These are phyloP conservation scores for Citrullus amarus DNA, from an alignment of 306 rosid genomes.

Conservation along the genomic window DNA sequence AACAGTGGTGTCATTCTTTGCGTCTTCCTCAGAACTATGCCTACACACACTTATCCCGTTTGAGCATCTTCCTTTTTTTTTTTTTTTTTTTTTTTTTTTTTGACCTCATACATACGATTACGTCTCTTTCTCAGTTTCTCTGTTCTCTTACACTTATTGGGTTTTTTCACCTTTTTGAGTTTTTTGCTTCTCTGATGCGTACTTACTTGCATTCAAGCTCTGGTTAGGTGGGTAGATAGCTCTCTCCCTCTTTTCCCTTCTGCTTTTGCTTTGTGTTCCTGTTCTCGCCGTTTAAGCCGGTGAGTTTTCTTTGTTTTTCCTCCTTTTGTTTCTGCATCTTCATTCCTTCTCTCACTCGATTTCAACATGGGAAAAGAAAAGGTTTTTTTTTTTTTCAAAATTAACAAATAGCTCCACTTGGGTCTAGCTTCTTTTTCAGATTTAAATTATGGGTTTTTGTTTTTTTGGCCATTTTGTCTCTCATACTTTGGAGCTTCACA, in stretches of 20 bases:
- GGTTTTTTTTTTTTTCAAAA: not conserved
- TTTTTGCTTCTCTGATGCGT: slow-evolving; percentile 12
- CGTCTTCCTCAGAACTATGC: slow-evolving; percentile 7
- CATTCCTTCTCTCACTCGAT: slow-evolving; percentile 29
- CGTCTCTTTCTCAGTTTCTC: not conserved
- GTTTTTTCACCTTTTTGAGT: slow-evolving; percentile 22
- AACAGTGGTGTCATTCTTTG: not conserved
- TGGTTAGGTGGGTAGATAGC: slow-evolving; percentile 31
- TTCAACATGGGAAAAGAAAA: slow-evolving; percentile 8
- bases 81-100: not conserved
- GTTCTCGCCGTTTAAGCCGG: slow-evolving; percentile 42
- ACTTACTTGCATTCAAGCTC: slow-evolving; percentile 24
- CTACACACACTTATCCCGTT: slow-evolving; percentile 3
- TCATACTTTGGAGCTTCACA: not conserved
- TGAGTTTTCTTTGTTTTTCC: not conserved
- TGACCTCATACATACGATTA: not conserved
- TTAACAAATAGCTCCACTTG: not conserved
- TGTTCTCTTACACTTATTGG: slow-evolving; percentile 1
- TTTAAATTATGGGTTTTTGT: slow-evolving; percentile 1
- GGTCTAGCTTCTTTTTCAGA: not conserved
- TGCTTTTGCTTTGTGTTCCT: slow-evolving; percentile 16
- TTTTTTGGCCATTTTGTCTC: not conserved
- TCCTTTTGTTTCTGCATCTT: slow-evolving; percentile 21
- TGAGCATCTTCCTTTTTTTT: not conserved
- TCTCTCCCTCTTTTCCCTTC: slow-evolving; percentile 3